phyloP scores from a whole-genome alignment of 2,329 filamentous ascomycete genomes.

The Thelonectria blattea region DNA sequence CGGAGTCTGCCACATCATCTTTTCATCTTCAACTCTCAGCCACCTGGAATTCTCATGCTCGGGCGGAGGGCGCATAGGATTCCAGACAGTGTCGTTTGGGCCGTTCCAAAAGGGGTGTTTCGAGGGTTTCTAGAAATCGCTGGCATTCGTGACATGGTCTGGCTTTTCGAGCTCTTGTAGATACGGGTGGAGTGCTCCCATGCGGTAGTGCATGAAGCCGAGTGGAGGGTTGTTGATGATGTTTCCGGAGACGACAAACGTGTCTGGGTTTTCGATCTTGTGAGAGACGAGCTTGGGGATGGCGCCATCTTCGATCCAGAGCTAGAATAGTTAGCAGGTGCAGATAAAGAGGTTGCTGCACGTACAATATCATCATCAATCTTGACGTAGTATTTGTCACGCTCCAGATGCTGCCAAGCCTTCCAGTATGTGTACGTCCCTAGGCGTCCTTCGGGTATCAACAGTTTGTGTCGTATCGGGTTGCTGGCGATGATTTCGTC shows the following conservation, averaged over 20 bases:
- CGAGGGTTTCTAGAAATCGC: conserved; percentile 27
- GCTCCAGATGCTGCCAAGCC: conserved; percentile 27
- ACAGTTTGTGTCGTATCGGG: conserved; percentile 22
- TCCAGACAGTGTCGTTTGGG: conserved; percentile 15
- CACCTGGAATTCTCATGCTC: conserved; percentile 10
- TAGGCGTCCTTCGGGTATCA: conserved; percentile 18
- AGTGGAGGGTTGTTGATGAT: conserved; percentile 32
- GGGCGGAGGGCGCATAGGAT: neutral
- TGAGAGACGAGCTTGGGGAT: conserved; percentile 24
- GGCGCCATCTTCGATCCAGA: conserved; percentile 29
- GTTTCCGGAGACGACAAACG: conserved; percentile 28
- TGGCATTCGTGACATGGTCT: neutral
- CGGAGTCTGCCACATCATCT: conserved; percentile 22
- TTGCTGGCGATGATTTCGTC: conserved; percentile 26
- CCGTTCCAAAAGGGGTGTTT: conserved; percentile 24
- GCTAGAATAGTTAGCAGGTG: conserved; percentile 5
- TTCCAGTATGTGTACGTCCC: conserved; percentile 25
- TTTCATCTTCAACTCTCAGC: conserved; percentile 22
- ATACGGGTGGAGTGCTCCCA: conserved; percentile 30
- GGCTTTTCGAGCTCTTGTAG: conserved; percentile 20
- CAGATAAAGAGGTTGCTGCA: neutral
- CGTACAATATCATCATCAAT: conserved; percentile 28
- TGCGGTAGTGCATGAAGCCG: conserved; percentile 28
- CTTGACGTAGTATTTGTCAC: conserved; percentile 32
- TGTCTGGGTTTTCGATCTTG: conserved; percentile 22